Evolutionary conservation across 2,329 filamentous ascomycete genomes (phyloP), one percentile per base, ranked within the genome.

Genomic region (Penicillium palitans): DNA sequence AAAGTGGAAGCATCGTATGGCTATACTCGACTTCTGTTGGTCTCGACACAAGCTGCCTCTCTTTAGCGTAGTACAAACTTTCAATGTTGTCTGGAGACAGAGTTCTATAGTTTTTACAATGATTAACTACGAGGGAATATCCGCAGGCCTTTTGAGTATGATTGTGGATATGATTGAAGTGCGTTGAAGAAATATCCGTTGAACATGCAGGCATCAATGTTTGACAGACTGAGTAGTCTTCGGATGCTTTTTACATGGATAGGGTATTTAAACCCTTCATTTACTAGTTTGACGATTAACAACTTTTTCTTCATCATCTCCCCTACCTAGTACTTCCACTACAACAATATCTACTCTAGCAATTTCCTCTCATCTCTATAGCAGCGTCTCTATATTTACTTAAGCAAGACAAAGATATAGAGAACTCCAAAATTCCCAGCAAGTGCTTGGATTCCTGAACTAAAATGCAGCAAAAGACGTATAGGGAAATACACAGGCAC

Each of bases 61-160:
- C 37, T 39, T 9, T 19, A 9, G 8, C 37, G n/a, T 19, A 37
- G 83, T 91, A 58, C 83, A 83, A 49, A 75, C 81, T 0, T 89
- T 87, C 66, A 90, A 90, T 66, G 66, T 81, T 13, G 76, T 90
- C 29, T 85, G 84, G 33, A 76, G 81, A 3, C 81, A 88, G 64
- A 88, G 88, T 0, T 87, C 84, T 0, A 92, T 91, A 89, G 88
- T 85, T 59, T 89, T 91, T 55, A 91, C 89, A 0, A 88, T 89
- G 0, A 83, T 84, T 6, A 84, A 87, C 10, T 6, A 9, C 4
- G 10, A 77, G 79, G 0, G 89, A 91, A 74, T 92, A 92, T 66
- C 79, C 15, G 72, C 81, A 62, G 77, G 83, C 46, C 85, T 85
- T 59, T 64, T 84, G 39, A 68, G 72, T 8, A 84, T 85, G 82